Conservation (phyloP, 768 basidiomycete species). For the Leccinum longicurvipes region DNA sequence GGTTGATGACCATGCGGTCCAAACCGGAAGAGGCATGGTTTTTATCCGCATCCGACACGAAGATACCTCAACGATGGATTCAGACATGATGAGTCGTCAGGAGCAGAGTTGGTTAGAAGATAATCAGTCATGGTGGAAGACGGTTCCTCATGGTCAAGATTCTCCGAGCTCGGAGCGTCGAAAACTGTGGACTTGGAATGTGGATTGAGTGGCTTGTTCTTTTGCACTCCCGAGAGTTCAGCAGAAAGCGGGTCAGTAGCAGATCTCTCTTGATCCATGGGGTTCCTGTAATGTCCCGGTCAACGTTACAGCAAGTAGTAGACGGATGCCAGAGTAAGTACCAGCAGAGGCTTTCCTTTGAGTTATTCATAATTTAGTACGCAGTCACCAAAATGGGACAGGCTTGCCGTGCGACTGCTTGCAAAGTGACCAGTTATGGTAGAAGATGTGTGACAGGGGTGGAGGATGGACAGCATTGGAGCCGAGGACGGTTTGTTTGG, state of each 20-base stretch:
- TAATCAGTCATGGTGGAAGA: too few relatives aligned
- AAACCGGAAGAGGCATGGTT: too few relatives aligned
- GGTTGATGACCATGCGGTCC: too few relatives aligned
- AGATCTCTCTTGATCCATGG: constrained; percentile 20
- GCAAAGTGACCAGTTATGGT: constrained; percentile 12
- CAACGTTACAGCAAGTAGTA: not conserved
- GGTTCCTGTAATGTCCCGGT: not conserved
- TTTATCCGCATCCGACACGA: too few relatives aligned
- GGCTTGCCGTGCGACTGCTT: constrained; percentile 18
- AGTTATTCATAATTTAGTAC: not conserved
- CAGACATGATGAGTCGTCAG: too few relatives aligned
- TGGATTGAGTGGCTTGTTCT: constrained; percentile 3
- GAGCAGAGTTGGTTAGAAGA: too few relatives aligned
- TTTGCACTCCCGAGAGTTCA: constrained; percentile 3
- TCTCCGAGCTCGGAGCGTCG: constrained; percentile 1
- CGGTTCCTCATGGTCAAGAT: not conserved
- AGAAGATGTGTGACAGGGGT: too few relatives aligned
- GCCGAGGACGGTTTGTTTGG: too few relatives aligned
- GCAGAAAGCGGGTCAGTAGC: constrained; percentile 1
- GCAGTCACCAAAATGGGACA: constrained; percentile 16
- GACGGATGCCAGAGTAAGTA: not conserved
- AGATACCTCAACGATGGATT: too few relatives aligned
- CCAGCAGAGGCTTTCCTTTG: not conserved
- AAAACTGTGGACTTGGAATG: constrained; percentile 5
- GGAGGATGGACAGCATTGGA: too few relatives aligned